phyloP scores from a whole-genome alignment of 805 yeast genomes.

The Metschnikowia bowlesiae region DNA sequence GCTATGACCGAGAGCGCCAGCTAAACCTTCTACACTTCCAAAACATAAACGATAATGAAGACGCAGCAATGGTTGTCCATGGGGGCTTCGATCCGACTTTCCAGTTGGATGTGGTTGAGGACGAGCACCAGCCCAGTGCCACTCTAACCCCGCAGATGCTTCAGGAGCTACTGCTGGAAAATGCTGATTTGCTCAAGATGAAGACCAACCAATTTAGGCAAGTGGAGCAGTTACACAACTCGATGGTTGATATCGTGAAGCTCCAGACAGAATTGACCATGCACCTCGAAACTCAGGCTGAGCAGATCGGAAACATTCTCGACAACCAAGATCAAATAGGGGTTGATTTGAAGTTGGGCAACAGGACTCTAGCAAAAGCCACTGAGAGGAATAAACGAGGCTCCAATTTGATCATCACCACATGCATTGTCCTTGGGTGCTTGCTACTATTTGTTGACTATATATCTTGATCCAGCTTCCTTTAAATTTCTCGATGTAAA shows the following conservation, averaged over 20 bases:
- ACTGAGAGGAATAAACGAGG: slow-evolving; percentile 57
- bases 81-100: slow-evolving; percentile 10
- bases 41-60: slow-evolving; percentile 35
- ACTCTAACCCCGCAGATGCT: slow-evolving; percentile 49
- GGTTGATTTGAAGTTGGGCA: slow-evolving; percentile 65
- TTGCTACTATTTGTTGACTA: slow-evolving; percentile 54
- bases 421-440: slow-evolving; percentile 53
- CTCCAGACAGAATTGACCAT: slow-evolving; percentile 70
- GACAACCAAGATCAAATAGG: slow-evolving; percentile 67
- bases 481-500: too few relatives aligned
- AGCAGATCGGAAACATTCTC: slow-evolving; percentile 56
- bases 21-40: slow-evolving; percentile 37
- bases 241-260: slow-evolving; percentile 68
- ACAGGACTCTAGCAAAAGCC: slow-evolving; percentile 64
- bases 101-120: slow-evolving; percentile 11
- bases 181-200: slow-evolving; percentile 47
- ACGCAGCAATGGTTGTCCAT: slow-evolving; percentile 8
- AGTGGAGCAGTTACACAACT: slow-evolving; percentile 54
- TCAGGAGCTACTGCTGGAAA: slow-evolving; percentile 55
- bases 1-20: slow-evolving; percentile 40
- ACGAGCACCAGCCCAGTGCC: background rate
- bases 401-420: slow-evolving; percentile 51
- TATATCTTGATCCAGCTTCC: slow-evolving; percentile 15
- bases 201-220: slow-evolving; percentile 59
- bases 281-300: slow-evolving; percentile 70